These are phyloP conservation scores for Ogataea nonfermentans DNA, from an alignment of 805 yeast genomes.

Conservation along the genomic window DNA sequence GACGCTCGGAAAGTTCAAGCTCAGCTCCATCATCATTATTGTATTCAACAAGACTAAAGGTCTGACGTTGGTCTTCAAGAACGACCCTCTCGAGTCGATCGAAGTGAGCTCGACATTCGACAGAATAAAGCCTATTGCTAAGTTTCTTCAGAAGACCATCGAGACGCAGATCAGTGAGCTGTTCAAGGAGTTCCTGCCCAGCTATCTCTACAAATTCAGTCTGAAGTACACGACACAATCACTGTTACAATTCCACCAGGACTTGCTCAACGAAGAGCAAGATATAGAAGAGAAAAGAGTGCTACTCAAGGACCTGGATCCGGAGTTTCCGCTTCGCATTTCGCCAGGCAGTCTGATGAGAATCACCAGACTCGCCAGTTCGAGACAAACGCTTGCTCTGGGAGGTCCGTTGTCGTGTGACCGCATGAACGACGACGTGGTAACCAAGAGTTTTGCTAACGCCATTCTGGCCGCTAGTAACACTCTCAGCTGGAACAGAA, in stretches of 20 bases:
- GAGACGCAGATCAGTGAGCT: conserved; percentile 76
- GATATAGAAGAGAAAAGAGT: conserved; percentile 38
- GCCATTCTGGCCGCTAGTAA: conserved; percentile 28
- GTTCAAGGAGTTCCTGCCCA: conserved; percentile 81
- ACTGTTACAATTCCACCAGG: conserved; percentile 37
- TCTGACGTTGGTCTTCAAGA: conserved; percentile 79
- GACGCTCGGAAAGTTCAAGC: conserved; percentile 65
- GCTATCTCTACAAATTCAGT: conserved; percentile 72
- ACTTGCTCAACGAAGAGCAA: conserved; percentile 33
- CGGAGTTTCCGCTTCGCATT: conserved; percentile 54
- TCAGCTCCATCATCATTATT: conserved; percentile 79
- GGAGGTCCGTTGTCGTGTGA: conserved; percentile 38
- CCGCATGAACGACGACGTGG: conserved; percentile 32
- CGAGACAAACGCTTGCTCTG: conserved; percentile 79
- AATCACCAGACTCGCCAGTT: conserved; percentile 63
- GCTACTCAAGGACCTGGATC: conserved; percentile 48
- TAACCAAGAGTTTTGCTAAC: conserved; percentile 34
- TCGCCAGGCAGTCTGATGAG: conserved; percentile 67
- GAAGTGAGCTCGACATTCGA: conserved; percentile 86
- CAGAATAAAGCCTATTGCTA: conserved; percentile 78
- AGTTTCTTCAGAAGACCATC: conserved; percentile 76
- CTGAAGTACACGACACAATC: conserved; percentile 55
- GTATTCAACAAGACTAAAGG: conserved; percentile 83
- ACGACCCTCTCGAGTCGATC: conserved; percentile 83
- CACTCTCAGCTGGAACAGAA: conserved; percentile 30